Percentiles rank a stretch among this genome's conserved stretches.
Conservation (phyloP, 2,329 filamentous ascomycete genomes). For the Aspergillus terreus region DNA sequence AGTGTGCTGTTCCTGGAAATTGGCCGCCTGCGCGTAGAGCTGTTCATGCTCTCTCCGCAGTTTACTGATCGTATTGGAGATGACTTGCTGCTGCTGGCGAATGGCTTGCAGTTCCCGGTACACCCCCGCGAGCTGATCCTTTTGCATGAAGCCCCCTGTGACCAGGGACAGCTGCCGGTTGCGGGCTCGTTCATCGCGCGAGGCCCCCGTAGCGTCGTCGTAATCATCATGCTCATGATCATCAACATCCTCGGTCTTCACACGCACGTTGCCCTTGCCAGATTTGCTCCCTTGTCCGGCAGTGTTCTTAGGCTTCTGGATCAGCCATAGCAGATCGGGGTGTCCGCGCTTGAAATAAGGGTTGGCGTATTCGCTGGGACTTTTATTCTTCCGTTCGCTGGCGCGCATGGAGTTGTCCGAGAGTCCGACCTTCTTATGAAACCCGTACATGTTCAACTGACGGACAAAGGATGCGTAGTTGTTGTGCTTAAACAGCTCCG, state of each 20-base stretch:
- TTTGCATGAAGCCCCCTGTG: constrained; percentile 46
- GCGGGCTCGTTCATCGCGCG: constrained; percentile 33
- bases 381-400: constrained; percentile 95
- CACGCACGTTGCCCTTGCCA: constrained; percentile 38
- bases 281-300: constrained; percentile 52
- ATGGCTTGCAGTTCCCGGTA: constrained; percentile 77
- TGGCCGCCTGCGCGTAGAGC: constrained; percentile 79
- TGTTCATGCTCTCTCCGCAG: constrained; percentile 83
- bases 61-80: constrained; percentile 75
- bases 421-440: constrained; percentile 71
- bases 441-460: constrained; percentile 65
- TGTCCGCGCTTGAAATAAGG: constrained; percentile 92
- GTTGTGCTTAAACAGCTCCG: constrained; percentile 74
- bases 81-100: constrained; percentile 80
- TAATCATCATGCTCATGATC: constrained; percentile 62
- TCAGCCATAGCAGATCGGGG: constrained; percentile 89
- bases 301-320: constrained; percentile 87
- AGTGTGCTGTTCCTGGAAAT: constrained; percentile 87
- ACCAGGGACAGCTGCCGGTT: constrained; percentile 43
- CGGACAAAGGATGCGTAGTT: constrained; percentile 76
- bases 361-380: constrained; percentile 96
- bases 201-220: constrained; percentile 36
- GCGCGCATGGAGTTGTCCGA: constrained; percentile 98
- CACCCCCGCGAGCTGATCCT: constrained; percentile 73
- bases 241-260: constrained; percentile 57